Percentiles rank a stretch among this genome's conserved stretches.
Conservation (phyloP, 352 stramenopile genomes). For the Globisporangium canariense region DNA sequence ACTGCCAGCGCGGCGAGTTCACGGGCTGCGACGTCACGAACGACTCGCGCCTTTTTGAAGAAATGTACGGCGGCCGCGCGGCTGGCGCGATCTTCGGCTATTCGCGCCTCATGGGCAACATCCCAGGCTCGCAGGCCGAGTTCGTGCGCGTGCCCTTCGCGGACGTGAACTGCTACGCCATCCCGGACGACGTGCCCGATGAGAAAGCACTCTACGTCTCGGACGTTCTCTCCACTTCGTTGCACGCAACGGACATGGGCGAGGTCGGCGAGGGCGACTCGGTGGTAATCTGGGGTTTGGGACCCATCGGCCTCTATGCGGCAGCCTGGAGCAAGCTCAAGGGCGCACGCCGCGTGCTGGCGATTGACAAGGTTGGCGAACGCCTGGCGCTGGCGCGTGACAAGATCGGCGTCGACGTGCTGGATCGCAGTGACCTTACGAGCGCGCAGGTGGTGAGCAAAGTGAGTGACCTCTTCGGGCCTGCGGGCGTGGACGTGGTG, state of each 20-base stretch:
- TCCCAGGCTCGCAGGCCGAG: constrained; percentile 68
- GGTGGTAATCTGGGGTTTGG: constrained; percentile 71
- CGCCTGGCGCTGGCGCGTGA: constrained; percentile 53
- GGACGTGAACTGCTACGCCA: constrained; percentile 65
- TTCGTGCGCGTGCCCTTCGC: constrained; percentile 71
- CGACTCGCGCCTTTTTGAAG: constrained; percentile 55
- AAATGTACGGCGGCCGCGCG: constrained; percentile 61
- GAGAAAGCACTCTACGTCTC: constrained; percentile 62
- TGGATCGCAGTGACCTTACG: constrained; percentile 49
- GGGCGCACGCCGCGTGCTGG: constrained; percentile 54
- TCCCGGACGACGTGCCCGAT: constrained; percentile 47
- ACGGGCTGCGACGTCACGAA: constrained; percentile 71
- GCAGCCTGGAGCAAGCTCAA: constrained; percentile 64
- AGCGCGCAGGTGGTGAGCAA: constrained; percentile 45
- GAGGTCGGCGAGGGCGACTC: constrained; percentile 41
- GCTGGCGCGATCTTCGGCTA: constrained; percentile 58
- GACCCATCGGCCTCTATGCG: constrained; percentile 50
- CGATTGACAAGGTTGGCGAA: constrained; percentile 42
- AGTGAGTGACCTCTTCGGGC: constrained; percentile 42
- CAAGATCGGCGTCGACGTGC: constrained; percentile 52
- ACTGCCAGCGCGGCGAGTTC: constrained; percentile 56
- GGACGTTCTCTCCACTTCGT: constrained; percentile 35
- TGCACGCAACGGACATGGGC: constrained; percentile 64
- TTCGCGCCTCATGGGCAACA: constrained; percentile 45
- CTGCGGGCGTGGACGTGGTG: constrained; percentile 43